These are phyloP conservation scores for Geotrichum cucujoidarum DNA, from an alignment of 1,139 yeast genomes.

Conservation along the genomic window DNA sequence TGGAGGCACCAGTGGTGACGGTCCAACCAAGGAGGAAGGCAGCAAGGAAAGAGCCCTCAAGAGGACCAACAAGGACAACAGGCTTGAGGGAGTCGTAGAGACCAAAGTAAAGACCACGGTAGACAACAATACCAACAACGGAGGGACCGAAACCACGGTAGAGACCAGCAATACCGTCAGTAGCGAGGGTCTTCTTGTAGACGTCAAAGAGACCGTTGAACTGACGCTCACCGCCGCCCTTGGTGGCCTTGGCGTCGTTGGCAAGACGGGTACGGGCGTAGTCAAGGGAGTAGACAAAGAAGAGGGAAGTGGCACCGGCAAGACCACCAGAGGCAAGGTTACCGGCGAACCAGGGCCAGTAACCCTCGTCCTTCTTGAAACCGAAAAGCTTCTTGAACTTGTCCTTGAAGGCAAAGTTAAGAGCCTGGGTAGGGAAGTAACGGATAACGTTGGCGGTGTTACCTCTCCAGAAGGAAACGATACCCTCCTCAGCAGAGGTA, in stretches of 20 bases:
- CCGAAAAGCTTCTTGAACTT: conserved; percentile 74
- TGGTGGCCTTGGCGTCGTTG: conserved; percentile 70
- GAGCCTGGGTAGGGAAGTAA: conserved; percentile 83
- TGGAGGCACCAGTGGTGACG: conserved; percentile 74
- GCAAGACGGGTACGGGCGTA: conserved; percentile 84
- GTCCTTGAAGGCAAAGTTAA: conserved; percentile 82
- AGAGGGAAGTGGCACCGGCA: conserved; percentile 74
- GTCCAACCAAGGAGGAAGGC: conserved; percentile 76
- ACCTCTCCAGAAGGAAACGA: conserved; percentile 75
- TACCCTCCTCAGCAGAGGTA: conserved; percentile 69
- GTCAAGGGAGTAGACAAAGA: conserved; percentile 75
- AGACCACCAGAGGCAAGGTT: conserved; percentile 81
- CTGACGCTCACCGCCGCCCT: conserved; percentile 62
- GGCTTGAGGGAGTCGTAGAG: conserved; percentile 76
- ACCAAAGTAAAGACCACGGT: conserved; percentile 84
- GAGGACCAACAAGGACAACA: conserved; percentile 63
- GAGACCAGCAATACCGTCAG: conserved; percentile 76
- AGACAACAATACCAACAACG: conserved; percentile 72
- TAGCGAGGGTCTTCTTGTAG: conserved; percentile 67
- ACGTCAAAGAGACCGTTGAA: conserved; percentile 75
- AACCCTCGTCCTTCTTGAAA: conserved; percentile 62
- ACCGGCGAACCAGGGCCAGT: conserved; percentile 71
- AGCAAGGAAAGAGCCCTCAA: conserved; percentile 67
- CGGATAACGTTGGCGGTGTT: conserved; percentile 80
- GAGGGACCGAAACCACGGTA: conserved; percentile 85